Percentiles rank a stretch among this genome's conserved stretches.
Conservation (phyloP, 345 rosid genomes). For the Triadica sebifera region DNA sequence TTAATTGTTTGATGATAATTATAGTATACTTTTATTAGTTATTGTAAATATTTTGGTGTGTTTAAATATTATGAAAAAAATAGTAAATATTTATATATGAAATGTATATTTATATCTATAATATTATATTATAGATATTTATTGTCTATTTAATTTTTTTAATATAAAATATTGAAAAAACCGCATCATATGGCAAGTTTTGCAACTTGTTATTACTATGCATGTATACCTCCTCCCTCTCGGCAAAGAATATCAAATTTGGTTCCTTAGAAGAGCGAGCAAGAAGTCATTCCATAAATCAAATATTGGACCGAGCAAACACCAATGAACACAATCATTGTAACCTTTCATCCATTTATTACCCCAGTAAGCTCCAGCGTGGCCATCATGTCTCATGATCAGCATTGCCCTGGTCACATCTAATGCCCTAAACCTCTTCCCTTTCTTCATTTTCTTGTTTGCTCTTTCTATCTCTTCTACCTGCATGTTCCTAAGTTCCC, state of each 20-base stretch:
- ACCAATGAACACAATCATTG: conserved; percentile 85
- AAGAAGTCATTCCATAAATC: conserved; percentile 77
- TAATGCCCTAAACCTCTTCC: conserved; percentile 45
- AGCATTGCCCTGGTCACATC: conserved; percentile 69
- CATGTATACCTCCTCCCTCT: neutral
- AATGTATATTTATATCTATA: too few species aligned
- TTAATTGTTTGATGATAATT: too few species aligned
- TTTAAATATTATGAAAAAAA: too few species aligned
- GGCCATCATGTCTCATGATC: conserved; percentile 85
- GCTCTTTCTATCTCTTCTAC: conserved; percentile 45
- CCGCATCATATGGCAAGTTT: too few species aligned
- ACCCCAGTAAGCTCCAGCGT: conserved; percentile 64
- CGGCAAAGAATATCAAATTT: neutral
- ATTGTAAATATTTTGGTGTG: too few species aligned
- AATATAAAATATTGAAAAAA: too few species aligned
- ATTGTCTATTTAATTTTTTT: too few species aligned
- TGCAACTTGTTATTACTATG: too few species aligned
- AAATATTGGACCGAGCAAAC: conserved; percentile 82
- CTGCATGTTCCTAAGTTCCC: conserved; percentile 53
- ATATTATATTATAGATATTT: too few species aligned
- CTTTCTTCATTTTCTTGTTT: conserved; percentile 18
- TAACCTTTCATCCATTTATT: conserved; percentile 79
- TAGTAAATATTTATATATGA: too few species aligned
- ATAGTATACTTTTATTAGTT: too few species aligned
- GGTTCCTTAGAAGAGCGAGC: conserved; percentile 37